Percentiles rank a stretch among this genome's conserved stretches.
Conservation (phyloP, 2,329 filamentous ascomycete species). For the Penicillium paneum region DNA sequence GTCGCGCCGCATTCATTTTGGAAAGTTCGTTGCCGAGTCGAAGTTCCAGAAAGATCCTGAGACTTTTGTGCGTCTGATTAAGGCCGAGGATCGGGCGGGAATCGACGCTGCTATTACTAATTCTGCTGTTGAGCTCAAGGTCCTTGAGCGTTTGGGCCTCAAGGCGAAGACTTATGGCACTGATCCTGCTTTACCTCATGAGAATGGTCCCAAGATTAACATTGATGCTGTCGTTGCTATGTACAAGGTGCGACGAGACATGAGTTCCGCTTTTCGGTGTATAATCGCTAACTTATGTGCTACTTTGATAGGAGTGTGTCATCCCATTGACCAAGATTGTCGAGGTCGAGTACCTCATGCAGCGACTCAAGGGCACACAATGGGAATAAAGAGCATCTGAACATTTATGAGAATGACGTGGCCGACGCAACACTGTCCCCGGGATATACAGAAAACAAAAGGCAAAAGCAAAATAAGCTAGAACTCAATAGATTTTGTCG, state of each 20-base stretch:
- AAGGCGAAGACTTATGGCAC: slow-evolving; percentile 94
- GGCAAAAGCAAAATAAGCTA: slow-evolving; percentile 4
- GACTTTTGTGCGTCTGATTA: slow-evolving; percentile 77
- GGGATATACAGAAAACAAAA: background rate
- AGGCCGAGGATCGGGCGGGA: slow-evolving; percentile 70
- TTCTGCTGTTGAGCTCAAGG: slow-evolving; percentile 81
- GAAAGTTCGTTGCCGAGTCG: slow-evolving; percentile 95
- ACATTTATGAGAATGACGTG: slow-evolving; percentile 15
- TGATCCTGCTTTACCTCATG: slow-evolving; percentile 65
- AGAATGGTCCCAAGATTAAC: slow-evolving; percentile 69
- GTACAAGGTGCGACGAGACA: slow-evolving; percentile 59
- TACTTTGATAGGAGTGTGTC: slow-evolving; percentile 60
- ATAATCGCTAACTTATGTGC: background rate
- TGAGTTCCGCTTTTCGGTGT: background rate
- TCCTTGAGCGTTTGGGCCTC: slow-evolving; percentile 77
- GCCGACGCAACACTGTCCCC: background rate
- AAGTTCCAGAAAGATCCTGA: slow-evolving; percentile 86
- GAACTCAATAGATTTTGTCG: slow-evolving; percentile 14
- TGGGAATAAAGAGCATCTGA: slow-evolving; percentile 40
- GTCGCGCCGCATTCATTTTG: slow-evolving; percentile 89
- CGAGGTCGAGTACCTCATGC: slow-evolving; percentile 97
- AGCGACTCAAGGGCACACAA: slow-evolving; percentile 63
- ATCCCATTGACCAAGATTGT: slow-evolving; percentile 98
- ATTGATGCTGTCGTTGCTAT: slow-evolving; percentile 85
- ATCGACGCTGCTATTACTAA: slow-evolving; percentile 92